Conservation (phyloP, 108 stramenopile genomes). For the Cylindrotheca closterium region DNA sequence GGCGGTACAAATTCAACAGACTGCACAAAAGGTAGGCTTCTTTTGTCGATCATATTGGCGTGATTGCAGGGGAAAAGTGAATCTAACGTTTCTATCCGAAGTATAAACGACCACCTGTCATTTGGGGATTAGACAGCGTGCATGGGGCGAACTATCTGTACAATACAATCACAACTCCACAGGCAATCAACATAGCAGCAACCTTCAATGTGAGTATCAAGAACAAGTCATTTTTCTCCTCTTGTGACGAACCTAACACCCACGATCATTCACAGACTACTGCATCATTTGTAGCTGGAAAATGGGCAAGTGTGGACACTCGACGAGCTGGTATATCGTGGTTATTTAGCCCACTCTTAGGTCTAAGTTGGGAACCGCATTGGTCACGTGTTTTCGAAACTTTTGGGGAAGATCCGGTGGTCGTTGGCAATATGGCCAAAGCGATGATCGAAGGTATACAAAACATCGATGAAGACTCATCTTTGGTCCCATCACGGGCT, state of each 20-base stretch:
- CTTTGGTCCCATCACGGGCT: conserved; percentile 46
- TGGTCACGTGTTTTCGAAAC: conserved; percentile 85
- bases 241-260: background rate
- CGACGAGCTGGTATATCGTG: conserved; percentile 73
- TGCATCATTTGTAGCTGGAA: conserved; percentile 51
- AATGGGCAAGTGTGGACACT: conserved; percentile 63
- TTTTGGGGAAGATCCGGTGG: conserved; percentile 82
- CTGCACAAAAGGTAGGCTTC: conserved; percentile 24
- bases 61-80: no score
- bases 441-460: conserved; percentile 76
- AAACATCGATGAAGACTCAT: conserved; percentile 5
- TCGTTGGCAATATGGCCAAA: conserved; percentile 65
- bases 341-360: conserved; percentile 83
- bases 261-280: background rate
- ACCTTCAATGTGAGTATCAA: conserved; percentile 51
- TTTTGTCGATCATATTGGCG: no score
- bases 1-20: conserved; percentile 40
- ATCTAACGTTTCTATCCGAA: no score
- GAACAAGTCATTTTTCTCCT: background rate
- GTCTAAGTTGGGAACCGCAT: conserved; percentile 64
- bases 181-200: conserved; percentile 77
- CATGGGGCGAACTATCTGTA: conserved; percentile 86
- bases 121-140: conserved; percentile 78
- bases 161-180: conserved; percentile 68
- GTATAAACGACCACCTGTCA: conserved; percentile 55